A percentile compares a stretch with the other conserved stretches of the same genome.
These are phyloP conservation scores for Gossypium schwendimanii DNA, from an alignment of 441 rosid species.

Conservation along the genomic window DNA sequence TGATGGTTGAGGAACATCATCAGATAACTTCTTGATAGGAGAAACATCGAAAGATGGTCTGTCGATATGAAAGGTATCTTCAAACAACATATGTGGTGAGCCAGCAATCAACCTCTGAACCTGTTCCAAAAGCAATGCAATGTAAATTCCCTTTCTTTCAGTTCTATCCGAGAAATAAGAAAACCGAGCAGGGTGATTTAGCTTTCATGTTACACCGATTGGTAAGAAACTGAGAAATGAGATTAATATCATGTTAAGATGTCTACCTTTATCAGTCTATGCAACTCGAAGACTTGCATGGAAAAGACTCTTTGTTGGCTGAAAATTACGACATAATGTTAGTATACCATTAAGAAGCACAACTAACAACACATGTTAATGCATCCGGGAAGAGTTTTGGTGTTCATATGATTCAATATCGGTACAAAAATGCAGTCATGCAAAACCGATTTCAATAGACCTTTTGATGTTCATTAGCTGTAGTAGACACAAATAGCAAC, in stretches of 20 bases:
- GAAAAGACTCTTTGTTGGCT: conserved; percentile 59
- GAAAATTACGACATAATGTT: conserved; percentile 19
- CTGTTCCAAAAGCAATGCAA: conserved; percentile 24
- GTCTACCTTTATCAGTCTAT: conserved; percentile 54
- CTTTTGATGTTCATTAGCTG: conserved; percentile 4
- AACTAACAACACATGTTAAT: background rate
- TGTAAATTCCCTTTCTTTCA: background rate
- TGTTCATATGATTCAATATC: too few relatives aligned
- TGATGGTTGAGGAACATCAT: background rate
- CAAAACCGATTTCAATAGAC: background rate
- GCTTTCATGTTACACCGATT: background rate
- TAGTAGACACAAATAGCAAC: conserved; percentile 1
- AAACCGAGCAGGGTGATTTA: background rate
- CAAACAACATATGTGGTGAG: conserved; percentile 40
- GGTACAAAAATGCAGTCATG: background rate
- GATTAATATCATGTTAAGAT: too few relatives aligned
- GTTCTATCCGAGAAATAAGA: background rate
- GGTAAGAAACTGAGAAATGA: too few relatives aligned
- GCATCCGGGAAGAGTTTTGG: background rate
- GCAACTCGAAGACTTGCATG: conserved; percentile 56
- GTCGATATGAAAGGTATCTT: conserved; percentile 22
- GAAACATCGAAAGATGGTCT: conserved; percentile 22
- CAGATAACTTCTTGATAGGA: background rate
- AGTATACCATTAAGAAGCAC: conserved; percentile 1
- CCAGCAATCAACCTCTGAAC: conserved; percentile 50